These are phyloP conservation scores for Polytrichum formosum DNA, from an alignment of 225 moss, liverwort and hornwort genomes.

Conservation along the genomic window DNA sequence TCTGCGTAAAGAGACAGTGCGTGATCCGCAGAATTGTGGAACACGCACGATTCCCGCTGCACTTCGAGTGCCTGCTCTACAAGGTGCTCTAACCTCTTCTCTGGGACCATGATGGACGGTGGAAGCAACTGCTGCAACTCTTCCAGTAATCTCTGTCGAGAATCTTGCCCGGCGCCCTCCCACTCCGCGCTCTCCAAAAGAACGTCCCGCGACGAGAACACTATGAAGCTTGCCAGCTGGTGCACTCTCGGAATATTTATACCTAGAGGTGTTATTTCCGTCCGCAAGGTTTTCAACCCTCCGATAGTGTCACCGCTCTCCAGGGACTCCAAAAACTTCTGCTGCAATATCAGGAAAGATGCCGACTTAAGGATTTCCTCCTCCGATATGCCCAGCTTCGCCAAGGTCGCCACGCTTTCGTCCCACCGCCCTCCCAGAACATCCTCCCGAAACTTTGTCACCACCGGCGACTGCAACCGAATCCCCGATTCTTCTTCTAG, in stretches of 20 bases:
- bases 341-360: slow-evolving; percentile 90
- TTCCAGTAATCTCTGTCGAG: slow-evolving; percentile 73
- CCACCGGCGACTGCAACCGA: slow-evolving; percentile 84
- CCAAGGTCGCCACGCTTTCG: slow-evolving; percentile 73
- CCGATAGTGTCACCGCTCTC: slow-evolving; percentile 67
- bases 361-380: slow-evolving; percentile 71
- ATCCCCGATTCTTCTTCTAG: slow-evolving; percentile 95
- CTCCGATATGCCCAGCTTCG: slow-evolving; percentile 72
- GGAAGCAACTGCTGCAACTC: slow-evolving; percentile 94
- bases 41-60: slow-evolving; percentile 90
- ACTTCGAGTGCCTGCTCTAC: slow-evolving; percentile 95
- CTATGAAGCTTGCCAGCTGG: slow-evolving; percentile 89
- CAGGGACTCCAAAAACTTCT: slow-evolving; percentile 94
- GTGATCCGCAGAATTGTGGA: slow-evolving; percentile 90
- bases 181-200: slow-evolving; percentile 79
- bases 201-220: slow-evolving; percentile 79
- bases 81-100: slow-evolving; percentile 93
- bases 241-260: slow-evolving; percentile 88
- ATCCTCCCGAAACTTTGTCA: slow-evolving; percentile 84
- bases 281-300: slow-evolving; percentile 81
- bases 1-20: slow-evolving; percentile 91
- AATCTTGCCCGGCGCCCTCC: slow-evolving; percentile 82
- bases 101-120: slow-evolving; percentile 97
- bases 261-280: slow-evolving; percentile 93
- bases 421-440: slow-evolving; percentile 90